These are phyloP conservation scores for Claviceps arundinis DNA, from an alignment of 2,329 filamentous ascomycete genomes.

Conservation along the genomic window DNA sequence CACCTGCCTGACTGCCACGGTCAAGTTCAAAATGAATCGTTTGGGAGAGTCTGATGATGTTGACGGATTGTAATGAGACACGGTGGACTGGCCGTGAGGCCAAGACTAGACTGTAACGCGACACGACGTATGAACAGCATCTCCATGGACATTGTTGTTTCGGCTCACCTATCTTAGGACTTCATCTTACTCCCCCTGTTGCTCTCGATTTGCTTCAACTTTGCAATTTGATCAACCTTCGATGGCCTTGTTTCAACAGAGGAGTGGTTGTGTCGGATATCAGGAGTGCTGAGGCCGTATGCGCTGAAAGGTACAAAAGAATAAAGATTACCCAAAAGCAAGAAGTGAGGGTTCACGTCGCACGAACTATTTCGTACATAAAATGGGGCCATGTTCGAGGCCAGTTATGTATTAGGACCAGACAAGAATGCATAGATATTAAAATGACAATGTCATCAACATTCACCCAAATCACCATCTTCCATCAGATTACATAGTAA, in stretches of 20 bases:
- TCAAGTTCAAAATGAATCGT: constrained; percentile 39
- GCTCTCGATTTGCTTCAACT: neutral
- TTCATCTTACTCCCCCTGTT: neutral
- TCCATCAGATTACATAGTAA: no score
- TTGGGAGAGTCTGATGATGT: constrained; percentile 23
- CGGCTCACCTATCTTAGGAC: neutral
- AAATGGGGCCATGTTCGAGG: no score
- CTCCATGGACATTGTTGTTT: neutral
- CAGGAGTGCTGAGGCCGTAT: no score
- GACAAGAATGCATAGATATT: no score
- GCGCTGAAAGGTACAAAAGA: no score
- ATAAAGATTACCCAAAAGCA: no score
- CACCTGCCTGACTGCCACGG: constrained; percentile 71
- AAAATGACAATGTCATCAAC: no score
- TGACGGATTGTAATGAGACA: constrained; percentile 26
- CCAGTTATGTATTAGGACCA: no score
- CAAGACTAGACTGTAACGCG: neutral
- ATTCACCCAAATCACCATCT: no score
- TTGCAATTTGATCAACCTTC: neutral
- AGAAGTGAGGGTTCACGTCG: no score
- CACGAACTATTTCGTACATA: no score
- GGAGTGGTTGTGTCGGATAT: neutral
- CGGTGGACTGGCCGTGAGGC: neutral
- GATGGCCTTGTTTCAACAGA: neutral
- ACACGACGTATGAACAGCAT: neutral